Base-by-base conservation (phyloP, 179 eudicot species). In the Silene noctiflora region DNA sequence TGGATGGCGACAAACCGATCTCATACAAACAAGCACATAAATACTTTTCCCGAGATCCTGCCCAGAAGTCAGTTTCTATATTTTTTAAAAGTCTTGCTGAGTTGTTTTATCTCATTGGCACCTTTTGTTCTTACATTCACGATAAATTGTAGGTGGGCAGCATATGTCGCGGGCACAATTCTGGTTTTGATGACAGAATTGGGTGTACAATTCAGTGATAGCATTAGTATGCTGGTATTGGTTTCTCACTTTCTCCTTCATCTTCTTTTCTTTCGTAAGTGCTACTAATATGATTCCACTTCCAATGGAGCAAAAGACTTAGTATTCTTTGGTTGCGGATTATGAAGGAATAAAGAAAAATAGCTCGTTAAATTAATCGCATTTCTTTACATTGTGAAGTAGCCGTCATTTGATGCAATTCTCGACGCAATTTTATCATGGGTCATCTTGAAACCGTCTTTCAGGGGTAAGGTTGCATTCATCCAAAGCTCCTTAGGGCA, bases 91-190 rank as follows among this genome's bases (percentile, higher is more conserved):
- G 6, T 16, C 22, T 53, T 65, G 24, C 25, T 33, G 24, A 44
- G 12, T 68, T 64, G 12, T 27, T 27, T 27, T 20, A 24, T 10
- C 20, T 56, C 2, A 11, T 29, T 20, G 12, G 61, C 51, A 64
- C 9, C 9, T 31, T 2, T 17, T 19, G 65, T 71, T 63, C 67
- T 58, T 68, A 69, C 59, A 31, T 60, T 67, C 59, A 46, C 59
- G 13, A 33, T 58, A 58, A 27, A 17, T 33, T 82, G 67, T 78
- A 95, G 99, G 88, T 93, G 98, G 99, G 99, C 99, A 72, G 99
- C 99, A 65, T 95, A 95, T 85, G 96, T 93, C 75, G 99, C 99
- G 9, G 99, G 99, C 72, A 89, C 92, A 8, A 87, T 95, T 86
- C 90, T 95, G 63, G 99, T 93, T 83, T 77, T 93, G 80, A 95